Evolutionary conservation across 2,329 filamentous ascomycete genomes (phyloP).

Genomic region (Chaetothyriales sp.): DNA sequence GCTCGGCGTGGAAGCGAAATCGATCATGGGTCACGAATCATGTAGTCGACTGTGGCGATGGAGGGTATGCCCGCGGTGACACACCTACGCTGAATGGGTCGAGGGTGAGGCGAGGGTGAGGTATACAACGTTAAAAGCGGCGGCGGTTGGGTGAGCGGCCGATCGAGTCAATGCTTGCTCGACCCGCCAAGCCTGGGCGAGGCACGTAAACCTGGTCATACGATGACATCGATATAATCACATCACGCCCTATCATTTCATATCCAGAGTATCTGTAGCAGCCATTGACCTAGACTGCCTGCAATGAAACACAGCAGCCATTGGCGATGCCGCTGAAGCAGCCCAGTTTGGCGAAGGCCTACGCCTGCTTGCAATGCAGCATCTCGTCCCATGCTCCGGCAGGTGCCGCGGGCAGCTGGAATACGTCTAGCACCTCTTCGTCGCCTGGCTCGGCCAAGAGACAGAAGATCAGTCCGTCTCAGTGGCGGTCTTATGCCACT

Average conservation of each 20-base stretch:
- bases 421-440: slow-evolving; percentile 17
- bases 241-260: neutral
- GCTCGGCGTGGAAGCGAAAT: too few species aligned
- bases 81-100: too few species aligned
- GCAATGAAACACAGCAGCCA: neutral
- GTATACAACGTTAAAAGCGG: too few species aligned
- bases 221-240: neutral
- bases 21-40: too few species aligned
- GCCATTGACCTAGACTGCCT: neutral
- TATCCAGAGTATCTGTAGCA: neutral
- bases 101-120: too few species aligned
- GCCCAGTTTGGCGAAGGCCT: slow-evolving; percentile 26
- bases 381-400: slow-evolving; percentile 20
- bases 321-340: slow-evolving; percentile 35
- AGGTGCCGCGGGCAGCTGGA: slow-evolving; percentile 19
- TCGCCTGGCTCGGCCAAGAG: slow-evolving; percentile 6
- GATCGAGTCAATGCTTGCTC: too few species aligned
- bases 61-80: too few species aligned
- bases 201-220: neutral
- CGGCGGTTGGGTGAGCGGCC: too few species aligned
- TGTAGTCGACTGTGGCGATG: too few species aligned
- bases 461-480: slow-evolving; percentile 9
- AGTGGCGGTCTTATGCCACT: slow-evolving; percentile 26
- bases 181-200: neutral
- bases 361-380: slow-evolving; percentile 25